A percentile compares a stretch with the other conserved stretches of the same genome.
These are phyloP conservation scores for Chlamydomonas reinhardtii DNA, from an alignment of 163 green algal species.

Conservation along the genomic window DNA sequence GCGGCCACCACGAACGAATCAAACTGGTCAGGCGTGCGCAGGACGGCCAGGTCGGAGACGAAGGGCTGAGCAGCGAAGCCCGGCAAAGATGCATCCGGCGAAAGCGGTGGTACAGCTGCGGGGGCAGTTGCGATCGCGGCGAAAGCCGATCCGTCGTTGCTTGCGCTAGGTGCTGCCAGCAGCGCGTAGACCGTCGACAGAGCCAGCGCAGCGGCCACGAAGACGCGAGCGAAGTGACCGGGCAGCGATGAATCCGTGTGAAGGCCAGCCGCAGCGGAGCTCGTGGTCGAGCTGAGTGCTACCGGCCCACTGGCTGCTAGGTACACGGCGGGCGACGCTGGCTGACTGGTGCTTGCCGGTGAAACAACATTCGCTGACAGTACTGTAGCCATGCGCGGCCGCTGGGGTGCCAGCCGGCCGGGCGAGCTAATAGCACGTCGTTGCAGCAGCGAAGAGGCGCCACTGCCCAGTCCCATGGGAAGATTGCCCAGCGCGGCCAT, in stretches of 20 bases:
- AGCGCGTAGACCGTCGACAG: slow-evolving; percentile 18
- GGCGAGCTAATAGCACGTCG: no score
- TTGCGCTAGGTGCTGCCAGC: not conserved
- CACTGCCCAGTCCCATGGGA: no score
- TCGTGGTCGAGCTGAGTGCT: slow-evolving; percentile 1
- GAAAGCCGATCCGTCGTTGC: not conserved
- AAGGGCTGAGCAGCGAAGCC: not conserved
- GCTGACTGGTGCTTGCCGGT: no score
- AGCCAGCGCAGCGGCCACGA: slow-evolving; percentile 19
- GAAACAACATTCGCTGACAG: no score
- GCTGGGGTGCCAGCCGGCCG: no score
- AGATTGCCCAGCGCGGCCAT: no score
- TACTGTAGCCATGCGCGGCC: no score
- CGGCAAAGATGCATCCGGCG: not conserved
- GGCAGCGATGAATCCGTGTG: not conserved
- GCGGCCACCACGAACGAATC: slow-evolving; percentile 18
- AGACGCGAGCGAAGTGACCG: not conserved
- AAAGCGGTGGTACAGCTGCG: not conserved
- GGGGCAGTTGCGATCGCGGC: not conserved
- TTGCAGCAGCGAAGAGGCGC: no score
- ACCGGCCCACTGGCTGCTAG: not conserved
- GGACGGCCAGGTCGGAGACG: not conserved
- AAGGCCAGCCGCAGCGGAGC: not conserved
- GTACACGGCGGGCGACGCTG: no score
- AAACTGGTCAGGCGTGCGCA: slow-evolving; percentile 8